Evolutionary conservation across 2,329 filamentous ascomycete species (phyloP).

Genomic region (Pestalotiopsis sp.): DNA sequence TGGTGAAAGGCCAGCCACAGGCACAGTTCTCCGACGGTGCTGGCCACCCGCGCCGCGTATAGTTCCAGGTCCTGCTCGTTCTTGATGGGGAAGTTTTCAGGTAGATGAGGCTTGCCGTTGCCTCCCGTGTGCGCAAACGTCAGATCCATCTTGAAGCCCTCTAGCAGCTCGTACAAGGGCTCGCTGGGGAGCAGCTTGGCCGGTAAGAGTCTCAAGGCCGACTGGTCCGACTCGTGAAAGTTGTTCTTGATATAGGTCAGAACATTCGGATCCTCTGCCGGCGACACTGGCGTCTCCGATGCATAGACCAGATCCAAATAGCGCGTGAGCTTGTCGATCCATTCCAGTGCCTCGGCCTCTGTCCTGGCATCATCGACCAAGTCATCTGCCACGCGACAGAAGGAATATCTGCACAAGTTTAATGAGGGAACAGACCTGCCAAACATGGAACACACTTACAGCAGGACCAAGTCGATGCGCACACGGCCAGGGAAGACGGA

Average conservation of each 20-base stretch:
- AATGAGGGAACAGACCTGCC: not conserved
- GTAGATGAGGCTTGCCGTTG: conserved; percentile 1
- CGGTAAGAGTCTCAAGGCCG: conserved; percentile 62
- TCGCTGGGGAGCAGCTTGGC: conserved; percentile 54
- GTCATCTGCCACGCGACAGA: conserved; percentile 74
- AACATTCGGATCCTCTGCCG: conserved; percentile 20
- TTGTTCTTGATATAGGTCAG: conserved; percentile 41
- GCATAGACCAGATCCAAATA: conserved; percentile 59
- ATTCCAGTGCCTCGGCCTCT: conserved; percentile 52
- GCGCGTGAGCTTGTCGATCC: conserved; percentile 58
- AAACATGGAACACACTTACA: conserved; percentile 42
- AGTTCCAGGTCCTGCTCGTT: conserved; percentile 59
- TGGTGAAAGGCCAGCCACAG: conserved; percentile 68
- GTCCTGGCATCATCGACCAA: conserved; percentile 66
- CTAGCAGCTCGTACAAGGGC: conserved; percentile 65
- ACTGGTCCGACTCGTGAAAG: conserved; percentile 54
- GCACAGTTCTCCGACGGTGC: conserved; percentile 71
- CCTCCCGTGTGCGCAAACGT: conserved; percentile 42
- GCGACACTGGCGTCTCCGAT: conserved; percentile 24
- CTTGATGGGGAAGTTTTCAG: conserved; percentile 53
- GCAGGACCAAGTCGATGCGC: conserved; percentile 66
- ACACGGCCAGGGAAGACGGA: conserved; percentile 68
- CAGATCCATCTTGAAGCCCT: conserved; percentile 71
- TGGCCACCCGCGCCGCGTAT: conserved; percentile 70
- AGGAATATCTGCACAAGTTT: conserved; percentile 59